Evolutionary conservation across 768 basidiomycete species (phyloP).

Genomic region (Mycena epipterygia): DNA sequence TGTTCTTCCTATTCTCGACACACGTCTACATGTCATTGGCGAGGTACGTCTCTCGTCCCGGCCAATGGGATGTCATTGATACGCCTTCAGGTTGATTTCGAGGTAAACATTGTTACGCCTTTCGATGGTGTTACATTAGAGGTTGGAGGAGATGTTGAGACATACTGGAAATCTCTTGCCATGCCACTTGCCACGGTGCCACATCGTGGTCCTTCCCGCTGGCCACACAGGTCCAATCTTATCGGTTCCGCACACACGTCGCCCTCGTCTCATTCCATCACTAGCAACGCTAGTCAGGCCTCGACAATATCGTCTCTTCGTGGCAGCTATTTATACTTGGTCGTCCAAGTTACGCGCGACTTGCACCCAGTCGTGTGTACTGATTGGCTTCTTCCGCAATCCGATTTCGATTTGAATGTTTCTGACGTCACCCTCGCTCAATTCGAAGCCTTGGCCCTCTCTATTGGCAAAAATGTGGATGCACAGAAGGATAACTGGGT

Average conservation of each 20-base stretch:
- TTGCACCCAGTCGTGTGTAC: constrained; percentile 88
- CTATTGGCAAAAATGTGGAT: constrained; percentile 60
- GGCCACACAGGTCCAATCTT: constrained; percentile 57
- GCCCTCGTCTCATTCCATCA: constrained; percentile 72
- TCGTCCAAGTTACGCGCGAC: constrained; percentile 94
- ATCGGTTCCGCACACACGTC: constrained; percentile 76
- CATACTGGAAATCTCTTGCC: constrained; percentile 96
- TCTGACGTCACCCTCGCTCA: constrained; percentile 88
- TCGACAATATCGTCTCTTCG: constrained; percentile 91
- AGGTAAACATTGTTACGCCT: constrained; percentile 86
- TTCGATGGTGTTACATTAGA: constrained; percentile 95
- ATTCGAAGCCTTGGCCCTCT: constrained; percentile 75
- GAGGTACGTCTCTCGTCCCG: constrained; percentile 67
- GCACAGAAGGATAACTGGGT: constrained; percentile 60
- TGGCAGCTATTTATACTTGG: constrained; percentile 88
- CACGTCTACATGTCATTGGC: constrained; percentile 93
- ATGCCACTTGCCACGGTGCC: constrained; percentile 60
- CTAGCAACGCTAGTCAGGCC: constrained; percentile 62
- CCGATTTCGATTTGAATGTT: constrained; percentile 82
- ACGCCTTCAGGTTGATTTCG: constrained; percentile 81
- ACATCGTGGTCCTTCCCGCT: constrained; percentile 53
- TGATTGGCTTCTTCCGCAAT: constrained; percentile 81
- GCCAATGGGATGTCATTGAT: neutral
- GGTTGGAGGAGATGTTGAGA: constrained; percentile 95
- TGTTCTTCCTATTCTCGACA: constrained; percentile 88